Conservation (phyloP, 2,329 filamentous ascomycete species). For the Zarea fungicola region DNA sequence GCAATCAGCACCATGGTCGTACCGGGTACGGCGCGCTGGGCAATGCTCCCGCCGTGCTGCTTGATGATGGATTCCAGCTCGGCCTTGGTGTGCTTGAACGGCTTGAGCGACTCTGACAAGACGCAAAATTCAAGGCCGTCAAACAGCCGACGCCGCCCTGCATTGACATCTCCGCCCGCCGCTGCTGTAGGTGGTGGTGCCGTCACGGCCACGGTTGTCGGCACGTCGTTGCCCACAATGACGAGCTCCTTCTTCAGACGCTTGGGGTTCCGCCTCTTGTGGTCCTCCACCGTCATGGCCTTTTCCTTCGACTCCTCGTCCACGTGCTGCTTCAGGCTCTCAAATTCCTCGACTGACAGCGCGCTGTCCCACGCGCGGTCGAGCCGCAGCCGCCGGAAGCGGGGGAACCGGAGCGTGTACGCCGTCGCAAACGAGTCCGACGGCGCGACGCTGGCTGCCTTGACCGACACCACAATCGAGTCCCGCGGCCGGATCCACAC, state of each 20-base stretch:
- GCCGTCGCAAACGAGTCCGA: constrained; percentile 75
- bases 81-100: constrained; percentile 68
- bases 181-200: too few species aligned
- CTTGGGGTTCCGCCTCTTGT: constrained; percentile 48
- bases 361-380: constrained; percentile 82
- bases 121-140: constrained; percentile 75
- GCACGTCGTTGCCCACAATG: constrained; percentile 69
- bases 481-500: constrained; percentile 89
- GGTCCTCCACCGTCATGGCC: constrained; percentile 71
- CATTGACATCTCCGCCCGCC: too few species aligned
- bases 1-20: constrained; percentile 67
- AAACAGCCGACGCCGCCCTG: too few species aligned
- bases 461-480: constrained; percentile 81
- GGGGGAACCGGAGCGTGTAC: constrained; percentile 81
- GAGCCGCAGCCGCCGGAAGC: constrained; percentile 74
- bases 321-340: constrained; percentile 61
- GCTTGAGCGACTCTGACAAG: constrained; percentile 67
- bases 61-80: constrained; percentile 80
- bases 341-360: constrained; percentile 72
- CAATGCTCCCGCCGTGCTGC: constrained; percentile 72
- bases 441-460: constrained; percentile 70
- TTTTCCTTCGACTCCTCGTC: constrained; percentile 70
- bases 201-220: too few species aligned
- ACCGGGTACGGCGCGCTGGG: constrained; percentile 63
- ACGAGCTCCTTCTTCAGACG: constrained; percentile 63